Evolutionary conservation across 2,329 filamentous ascomycete genomes (phyloP), one percentile per base, ranked within the genome.

Genomic region (Coniochaeta prunicola): DNA sequence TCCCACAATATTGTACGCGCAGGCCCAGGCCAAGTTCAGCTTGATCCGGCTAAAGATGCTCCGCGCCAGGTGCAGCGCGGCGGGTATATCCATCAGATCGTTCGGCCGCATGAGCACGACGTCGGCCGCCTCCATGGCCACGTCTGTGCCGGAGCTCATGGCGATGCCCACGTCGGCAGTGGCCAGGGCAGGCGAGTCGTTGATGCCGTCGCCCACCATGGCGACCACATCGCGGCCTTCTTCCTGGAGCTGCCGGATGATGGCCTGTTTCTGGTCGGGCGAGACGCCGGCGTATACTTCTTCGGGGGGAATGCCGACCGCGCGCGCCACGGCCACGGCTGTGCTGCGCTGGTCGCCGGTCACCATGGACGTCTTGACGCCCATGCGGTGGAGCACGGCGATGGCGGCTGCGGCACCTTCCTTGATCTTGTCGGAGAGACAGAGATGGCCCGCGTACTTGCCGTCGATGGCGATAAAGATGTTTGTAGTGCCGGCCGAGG

Each of bases 161-260:
- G 92, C 92, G 65, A 99, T 96, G 63, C 94, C 94, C 30, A 97
- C 86, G 65, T 96, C 87, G 12, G 94, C 92, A 0, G 92, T 96
- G 0, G 92, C 94, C 12, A 99, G 84, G 0, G 94, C 94, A 0
- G 94, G 94, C 0, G 92, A 96, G 76, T 99, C 94, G 74, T 99
- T 99, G 81, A 99, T 97, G 45, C 94, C 94, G 72, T 99, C 94
- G 57, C 94, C 92, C 15, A 97, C 92, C 94, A 99, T 99, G 65
- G 91, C 94, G 28, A 97, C 91, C 56, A 89, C 79, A 66, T 92
- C 84, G 61, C 53, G 21, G 45, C 45, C 21, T 12, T 30, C 45
- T 21, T 9, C n/a, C 26, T 50, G 45, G 10, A 50, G 45, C 45
- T 50, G 77, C 56, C 85, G 83, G 66, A 99, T 82, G 65, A 97